Conservation (phyloP, 768 basidiomycete genomes). For the Mycena chlorophos region DNA sequence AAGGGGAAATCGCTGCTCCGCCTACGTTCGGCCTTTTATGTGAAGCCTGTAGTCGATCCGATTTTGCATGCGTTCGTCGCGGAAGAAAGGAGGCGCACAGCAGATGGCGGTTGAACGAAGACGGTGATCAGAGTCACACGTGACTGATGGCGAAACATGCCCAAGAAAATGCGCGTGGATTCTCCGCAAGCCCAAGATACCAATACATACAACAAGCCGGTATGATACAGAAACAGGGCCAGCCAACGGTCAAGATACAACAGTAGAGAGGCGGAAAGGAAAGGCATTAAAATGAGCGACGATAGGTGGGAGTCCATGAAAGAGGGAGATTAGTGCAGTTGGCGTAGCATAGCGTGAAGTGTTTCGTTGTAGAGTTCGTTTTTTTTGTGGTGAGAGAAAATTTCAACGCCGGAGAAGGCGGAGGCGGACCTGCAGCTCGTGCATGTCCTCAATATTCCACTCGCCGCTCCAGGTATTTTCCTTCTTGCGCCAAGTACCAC, state of each 20-base stretch:
- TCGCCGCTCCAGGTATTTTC: slow-evolving; percentile 35
- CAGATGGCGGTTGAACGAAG: too few relatives aligned
- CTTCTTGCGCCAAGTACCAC: slow-evolving; percentile 24
- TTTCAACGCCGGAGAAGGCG: slow-evolving; percentile 8
- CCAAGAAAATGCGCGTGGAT: too few relatives aligned
- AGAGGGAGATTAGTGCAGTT: not conserved
- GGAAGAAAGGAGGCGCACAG: too few relatives aligned
- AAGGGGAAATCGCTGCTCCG: too few relatives aligned
- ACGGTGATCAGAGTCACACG: too few relatives aligned
- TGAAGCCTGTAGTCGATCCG: too few relatives aligned
- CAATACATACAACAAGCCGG: not conserved
- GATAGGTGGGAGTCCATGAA: not conserved
- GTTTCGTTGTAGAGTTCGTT: not conserved
- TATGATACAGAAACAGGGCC: not conserved
- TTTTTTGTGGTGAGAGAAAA: not conserved
- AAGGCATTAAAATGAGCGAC: not conserved
- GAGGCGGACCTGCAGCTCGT: slow-evolving; percentile 20
- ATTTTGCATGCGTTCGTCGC: too few relatives aligned
- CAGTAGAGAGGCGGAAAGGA: not conserved
- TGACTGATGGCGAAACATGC: too few relatives aligned
- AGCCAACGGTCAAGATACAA: not conserved
- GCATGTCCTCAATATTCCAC: slow-evolving; percentile 34
- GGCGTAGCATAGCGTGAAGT: not conserved
- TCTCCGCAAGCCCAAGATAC: too few relatives aligned
- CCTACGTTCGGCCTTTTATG: too few relatives aligned